Evolutionary conservation across 371 early-diverging fungal species (phyloP), one percentile per base, ranked within the genome.

Genomic region (Saksenaea vasiformis): DNA sequence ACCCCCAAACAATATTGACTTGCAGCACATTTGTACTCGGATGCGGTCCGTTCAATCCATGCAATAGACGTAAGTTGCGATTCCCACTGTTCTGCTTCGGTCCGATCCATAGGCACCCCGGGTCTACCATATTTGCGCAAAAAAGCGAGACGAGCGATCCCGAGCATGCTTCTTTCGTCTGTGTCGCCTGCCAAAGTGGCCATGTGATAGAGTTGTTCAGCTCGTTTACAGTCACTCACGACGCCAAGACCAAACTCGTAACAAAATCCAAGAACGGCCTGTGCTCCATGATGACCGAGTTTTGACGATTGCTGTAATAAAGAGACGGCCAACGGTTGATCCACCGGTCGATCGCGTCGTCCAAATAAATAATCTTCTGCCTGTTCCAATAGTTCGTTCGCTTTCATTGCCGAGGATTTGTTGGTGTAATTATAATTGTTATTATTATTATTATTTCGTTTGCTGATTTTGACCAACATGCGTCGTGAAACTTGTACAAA

Each of bases 241-340:
- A 80, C 64, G 5, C 91, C 92, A 10, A 91, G 71, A 3, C 89
- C 92, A 73, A 92, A 92, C 64, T 95, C 95, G 68, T 81, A 83
- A 60, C 87, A 87, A 56, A 87, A 87, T 9, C 83, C 87, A 26
- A 87, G 73, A 2, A 82, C 68, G 14, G 78, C 84, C 37, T 77
- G 77, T 24, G 86, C 83, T 35, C 76, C 76, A 13, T 73, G 24
- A 58, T 76, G 74, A 17, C 79, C 77, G 27, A 75, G 60, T 22
- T 71, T 70, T 31, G 76, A 59, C 34, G 79, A 73, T 36, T 72
- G 74, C 61, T 73, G 70, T 44, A 80, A 76, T 58, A 72, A 70
- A 27, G 75, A 69, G 5, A 80, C 74, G 8, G 84, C 80, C 38
- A 70, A 65, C 35, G 67, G 34, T 57, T 76, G 77, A 58, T 84